phyloP scores from a whole-genome alignment of 2,329 filamentous ascomycete genomes.

The Venturia carpophila region DNA sequence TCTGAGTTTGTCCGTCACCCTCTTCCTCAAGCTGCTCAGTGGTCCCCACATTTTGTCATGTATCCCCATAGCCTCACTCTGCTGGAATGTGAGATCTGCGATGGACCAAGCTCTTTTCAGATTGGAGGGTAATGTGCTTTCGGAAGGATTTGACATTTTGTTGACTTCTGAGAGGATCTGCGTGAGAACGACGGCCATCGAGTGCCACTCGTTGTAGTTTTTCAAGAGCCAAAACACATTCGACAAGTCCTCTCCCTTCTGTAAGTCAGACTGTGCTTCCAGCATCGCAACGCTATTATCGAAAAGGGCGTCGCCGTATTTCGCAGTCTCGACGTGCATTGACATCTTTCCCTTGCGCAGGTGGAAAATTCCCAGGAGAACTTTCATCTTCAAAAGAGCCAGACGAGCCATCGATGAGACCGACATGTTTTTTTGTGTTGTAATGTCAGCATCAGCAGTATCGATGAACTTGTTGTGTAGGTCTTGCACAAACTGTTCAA shows the following conservation, averaged over 20 bases:
- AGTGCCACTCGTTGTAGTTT: conserved; percentile 49
- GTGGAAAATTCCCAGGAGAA: background rate
- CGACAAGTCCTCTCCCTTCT: conserved; percentile 31
- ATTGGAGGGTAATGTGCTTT: background rate
- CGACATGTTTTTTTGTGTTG: background rate
- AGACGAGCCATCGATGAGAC: background rate
- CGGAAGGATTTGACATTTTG: background rate
- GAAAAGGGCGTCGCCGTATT: conserved; percentile 28
- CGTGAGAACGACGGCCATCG: conserved; percentile 45
- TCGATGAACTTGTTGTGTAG: background rate
- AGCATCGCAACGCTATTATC: conserved; percentile 39
- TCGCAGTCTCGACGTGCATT: conserved; percentile 16
- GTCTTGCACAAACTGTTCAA: conserved; percentile 22
- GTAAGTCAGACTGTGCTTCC: conserved; percentile 33
- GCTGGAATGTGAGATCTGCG: background rate
- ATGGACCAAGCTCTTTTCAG: background rate
- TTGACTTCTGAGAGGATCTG: background rate
- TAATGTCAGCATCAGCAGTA: background rate
- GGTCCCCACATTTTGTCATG: background rate
- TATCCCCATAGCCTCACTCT: background rate
- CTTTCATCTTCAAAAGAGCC: background rate
- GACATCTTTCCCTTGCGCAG: background rate
- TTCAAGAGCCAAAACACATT: conserved; percentile 44
- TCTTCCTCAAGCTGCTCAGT: background rate
- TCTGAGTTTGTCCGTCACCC: background rate